These are phyloP conservation scores for Russula emetica DNA, from an alignment of 768 basidiomycete genomes.

Conservation along the genomic window DNA sequence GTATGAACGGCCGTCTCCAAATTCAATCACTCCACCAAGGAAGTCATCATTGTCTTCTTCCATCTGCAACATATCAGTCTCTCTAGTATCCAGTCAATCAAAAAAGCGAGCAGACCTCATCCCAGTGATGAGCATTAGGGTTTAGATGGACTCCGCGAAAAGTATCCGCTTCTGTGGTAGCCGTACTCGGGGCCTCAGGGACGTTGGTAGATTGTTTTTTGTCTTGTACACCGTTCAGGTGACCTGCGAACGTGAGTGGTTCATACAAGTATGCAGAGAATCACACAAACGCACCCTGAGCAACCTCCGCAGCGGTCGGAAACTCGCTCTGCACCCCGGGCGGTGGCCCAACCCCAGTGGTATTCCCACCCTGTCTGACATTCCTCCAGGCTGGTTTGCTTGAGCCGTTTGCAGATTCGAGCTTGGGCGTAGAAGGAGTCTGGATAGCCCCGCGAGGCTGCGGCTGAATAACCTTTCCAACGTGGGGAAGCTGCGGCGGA, in stretches of 20 bases:
- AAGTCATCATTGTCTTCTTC: slow-evolving; percentile 92
- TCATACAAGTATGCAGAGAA: neutral
- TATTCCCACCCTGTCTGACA: slow-evolving; percentile 39
- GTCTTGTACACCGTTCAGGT: slow-evolving; percentile 34
- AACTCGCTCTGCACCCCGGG: slow-evolving; percentile 62
- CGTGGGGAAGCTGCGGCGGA: slow-evolving; percentile 52
- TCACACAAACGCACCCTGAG: slow-evolving; percentile 55
- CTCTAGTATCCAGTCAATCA: slow-evolving; percentile 8
- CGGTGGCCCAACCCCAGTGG: slow-evolving; percentile 39
- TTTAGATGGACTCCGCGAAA: slow-evolving; percentile 93
- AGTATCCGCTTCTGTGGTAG: slow-evolving; percentile 82
- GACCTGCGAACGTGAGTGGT: slow-evolving; percentile 24
- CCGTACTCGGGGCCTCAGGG: slow-evolving; percentile 53
- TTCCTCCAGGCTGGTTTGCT: slow-evolving; percentile 71
- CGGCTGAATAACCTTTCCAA: slow-evolving; percentile 63
- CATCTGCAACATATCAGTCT: slow-evolving; percentile 48
- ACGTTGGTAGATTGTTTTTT: slow-evolving; percentile 46
- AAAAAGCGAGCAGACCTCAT: slow-evolving; percentile 63
- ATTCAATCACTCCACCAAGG: slow-evolving; percentile 85
- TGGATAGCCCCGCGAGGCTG: slow-evolving; percentile 44
- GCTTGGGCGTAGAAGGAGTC: slow-evolving; percentile 35
- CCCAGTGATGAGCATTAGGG: slow-evolving; percentile 96
- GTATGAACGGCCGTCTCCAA: slow-evolving; percentile 92
- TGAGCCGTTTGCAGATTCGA: slow-evolving; percentile 26
- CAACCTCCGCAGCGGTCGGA: slow-evolving; percentile 95